Evolutionary conservation across 2,329 filamentous ascomycete species (phyloP), one percentile per base, ranked within the genome.

Genomic region (Calonectria pauciramosa): DNA sequence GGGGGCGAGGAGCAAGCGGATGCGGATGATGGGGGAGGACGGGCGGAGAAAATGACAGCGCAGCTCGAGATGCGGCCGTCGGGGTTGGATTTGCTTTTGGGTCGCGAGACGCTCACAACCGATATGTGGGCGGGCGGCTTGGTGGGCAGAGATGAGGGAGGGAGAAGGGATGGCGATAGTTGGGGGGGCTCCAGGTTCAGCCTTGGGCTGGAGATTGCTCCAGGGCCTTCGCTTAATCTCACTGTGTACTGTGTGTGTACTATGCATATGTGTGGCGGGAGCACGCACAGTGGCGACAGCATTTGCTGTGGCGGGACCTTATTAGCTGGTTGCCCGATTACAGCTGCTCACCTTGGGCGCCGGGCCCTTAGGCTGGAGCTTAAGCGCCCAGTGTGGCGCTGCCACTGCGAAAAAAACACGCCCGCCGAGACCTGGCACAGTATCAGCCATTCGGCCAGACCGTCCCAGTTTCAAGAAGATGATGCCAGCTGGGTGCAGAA

Each of bases 161-260:
- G 47, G 59, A 65, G 66, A 60, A 72, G 70, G 70, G 70, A 72
- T 72, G 66, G 54, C 59, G 59, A 73, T 69, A 59, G 64, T 60
- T 73, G 30, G 63, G 41, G 34, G 70, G 63, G 49, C 44, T 67
- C 72, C 67, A 78, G 64, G 70, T 63, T 72, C 68, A 72, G 72
- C 72, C 70, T 77, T 74, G 71, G 73, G 72, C 69, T 77, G 54
- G 76, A 75, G 66, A 68, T 76, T 77, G 73, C 75, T 71, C 65
- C 71, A 63, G 47, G 38, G 56, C 69, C 59, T 73, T 72, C 73
- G 73, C 70, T 69, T 72, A 75, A 67, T 71, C 64, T 49, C 44
- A 64, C 69, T 72, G 71, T 72, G 73, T 56, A 64, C 63, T 68
- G 67, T 64, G 71, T 70, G 72, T 76, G 71, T 68, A 74, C 77